Percentiles rank a stretch among this genome's conserved stretches.
Evolutionary conservation across 805 yeast species (phyloP).

Genomic region (Wickerhamomyces sydowiorum): DNA sequence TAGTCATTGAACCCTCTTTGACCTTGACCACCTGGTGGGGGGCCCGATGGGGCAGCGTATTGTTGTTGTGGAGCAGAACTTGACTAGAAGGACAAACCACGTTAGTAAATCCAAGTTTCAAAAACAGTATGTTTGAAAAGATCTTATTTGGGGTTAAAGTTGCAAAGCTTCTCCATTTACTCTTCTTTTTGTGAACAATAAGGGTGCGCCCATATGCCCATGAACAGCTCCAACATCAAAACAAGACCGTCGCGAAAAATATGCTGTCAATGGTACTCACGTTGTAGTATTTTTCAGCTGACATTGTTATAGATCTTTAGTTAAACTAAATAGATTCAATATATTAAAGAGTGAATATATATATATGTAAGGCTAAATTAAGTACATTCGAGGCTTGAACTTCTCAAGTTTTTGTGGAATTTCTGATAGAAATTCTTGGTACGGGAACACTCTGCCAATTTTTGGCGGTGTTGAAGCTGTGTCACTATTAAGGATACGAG

Average conservation of each 20-base stretch:
- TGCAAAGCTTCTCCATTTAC: too few species aligned
- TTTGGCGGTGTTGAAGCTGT: too few species aligned
- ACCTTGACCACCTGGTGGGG: constrained; percentile 5
- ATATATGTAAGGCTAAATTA: neutral
- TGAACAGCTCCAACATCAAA: neutral
- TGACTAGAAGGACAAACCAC: neutral
- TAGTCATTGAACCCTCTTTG: constrained; percentile 18
- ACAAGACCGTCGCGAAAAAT: too few species aligned
- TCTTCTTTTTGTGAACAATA: too few species aligned
- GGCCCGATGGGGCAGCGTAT: constrained; percentile 14
- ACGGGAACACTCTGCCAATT: too few species aligned
- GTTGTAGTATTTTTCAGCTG: constrained; percentile 23
- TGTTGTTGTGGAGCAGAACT: constrained; percentile 3
- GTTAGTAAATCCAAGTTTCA: neutral
- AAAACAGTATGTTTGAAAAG: neutral
- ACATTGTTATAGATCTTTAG: constrained; percentile 10
- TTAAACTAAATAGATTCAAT: neutral
- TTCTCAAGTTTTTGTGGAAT: too few species aligned
- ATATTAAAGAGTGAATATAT: neutral
- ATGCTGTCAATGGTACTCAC: constrained; percentile 2
- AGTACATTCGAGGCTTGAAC: neutral
- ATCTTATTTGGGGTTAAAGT: neutral
- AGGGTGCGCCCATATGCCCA: neutral
- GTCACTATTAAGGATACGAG: too few species aligned
- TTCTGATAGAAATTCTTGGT: too few species aligned